Percentiles rank a stretch among this genome's conserved stretches.
These are phyloP conservation scores for Russula sp. DNA, from an alignment of 768 basidiomycete genomes.

Conservation along the genomic window DNA sequence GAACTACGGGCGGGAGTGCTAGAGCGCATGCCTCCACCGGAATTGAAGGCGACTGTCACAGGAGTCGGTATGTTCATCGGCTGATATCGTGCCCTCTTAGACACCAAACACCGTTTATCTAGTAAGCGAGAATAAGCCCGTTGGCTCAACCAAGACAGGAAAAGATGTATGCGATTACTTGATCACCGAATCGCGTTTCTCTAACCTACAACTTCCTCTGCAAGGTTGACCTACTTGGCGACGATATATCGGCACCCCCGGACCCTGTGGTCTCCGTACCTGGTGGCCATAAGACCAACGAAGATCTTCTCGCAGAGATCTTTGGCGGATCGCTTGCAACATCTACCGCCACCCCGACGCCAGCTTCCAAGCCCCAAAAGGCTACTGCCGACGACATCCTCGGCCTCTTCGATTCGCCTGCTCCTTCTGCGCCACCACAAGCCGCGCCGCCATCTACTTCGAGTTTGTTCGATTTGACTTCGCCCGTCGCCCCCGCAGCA, in stretches of 20 bases:
- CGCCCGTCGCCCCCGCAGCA: conserved; percentile 26
- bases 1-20: conserved; percentile 79
- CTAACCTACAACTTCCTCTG: background rate
- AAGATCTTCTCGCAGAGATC: conserved; percentile 89
- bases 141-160: conserved; percentile 78
- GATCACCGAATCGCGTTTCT: background rate
- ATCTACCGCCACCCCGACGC: conserved; percentile 32
- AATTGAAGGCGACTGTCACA: conserved; percentile 95
- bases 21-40: conserved; percentile 98
- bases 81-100: background rate
- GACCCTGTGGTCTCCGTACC: conserved; percentile 39
- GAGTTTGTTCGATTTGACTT: conserved; percentile 22
- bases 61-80: conserved; percentile 61
- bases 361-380: conserved; percentile 37
- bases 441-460: conserved; percentile 25
- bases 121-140: conserved; percentile 96
- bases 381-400: conserved; percentile 85
- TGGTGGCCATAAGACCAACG: conserved; percentile 51
- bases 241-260: conserved; percentile 46
- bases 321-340: conserved; percentile 56
- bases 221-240: conserved; percentile 74
- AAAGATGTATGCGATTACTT: conserved; percentile 49
- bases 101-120: background rate
- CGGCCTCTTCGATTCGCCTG: conserved; percentile 65
- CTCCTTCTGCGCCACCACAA: conserved; percentile 33